A percentile compares a stretch with the other conserved stretches of the same genome.
Conservation (phyloP, 2,329 filamentous ascomycete genomes). For the Uncinocarpus reesii region DNA sequence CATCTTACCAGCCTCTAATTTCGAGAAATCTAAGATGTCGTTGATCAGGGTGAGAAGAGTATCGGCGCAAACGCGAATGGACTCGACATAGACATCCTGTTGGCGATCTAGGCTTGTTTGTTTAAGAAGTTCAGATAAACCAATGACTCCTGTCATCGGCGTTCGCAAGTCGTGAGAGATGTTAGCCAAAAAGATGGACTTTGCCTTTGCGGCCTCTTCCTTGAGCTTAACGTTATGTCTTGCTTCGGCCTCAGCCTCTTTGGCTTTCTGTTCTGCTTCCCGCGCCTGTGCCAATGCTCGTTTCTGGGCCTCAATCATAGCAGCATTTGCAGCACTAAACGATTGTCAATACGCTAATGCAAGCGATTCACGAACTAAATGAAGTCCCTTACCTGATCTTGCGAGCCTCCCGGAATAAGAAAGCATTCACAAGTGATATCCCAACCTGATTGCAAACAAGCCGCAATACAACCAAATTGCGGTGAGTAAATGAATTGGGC, state of each 20-base stretch:
- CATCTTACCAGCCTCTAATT: slow-evolving; percentile 78
- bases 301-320: slow-evolving; percentile 57
- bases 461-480: slow-evolving; percentile 43
- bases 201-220: slow-evolving; percentile 58
- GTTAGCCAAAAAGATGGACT: slow-evolving; percentile 94
- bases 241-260: slow-evolving; percentile 53
- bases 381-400: slow-evolving; percentile 38
- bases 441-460: slow-evolving; percentile 55
- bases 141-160: slow-evolving; percentile 87
- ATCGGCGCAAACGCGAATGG: slow-evolving; percentile 56
- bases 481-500: slow-evolving; percentile 54
- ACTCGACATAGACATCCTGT: slow-evolving; percentile 53
- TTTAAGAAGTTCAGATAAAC: slow-evolving; percentile 55
- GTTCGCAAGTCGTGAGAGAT: slow-evolving; percentile 84
- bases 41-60: slow-evolving; percentile 80
- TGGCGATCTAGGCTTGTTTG: slow-evolving; percentile 46
- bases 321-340: slow-evolving; percentile 47
- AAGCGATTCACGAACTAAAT: background rate
- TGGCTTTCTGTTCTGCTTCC: slow-evolving; percentile 54
- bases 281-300: slow-evolving; percentile 51
- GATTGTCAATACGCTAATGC: slow-evolving; percentile 7
- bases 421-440: slow-evolving; percentile 54
- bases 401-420: slow-evolving; percentile 52
- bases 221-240: slow-evolving; percentile 56
- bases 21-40: slow-evolving; percentile 82